These are phyloP conservation scores for Hyparrhenia diplandra DNA, from an alignment of 176 grass and related monocot species.

Conservation along the genomic window DNA sequence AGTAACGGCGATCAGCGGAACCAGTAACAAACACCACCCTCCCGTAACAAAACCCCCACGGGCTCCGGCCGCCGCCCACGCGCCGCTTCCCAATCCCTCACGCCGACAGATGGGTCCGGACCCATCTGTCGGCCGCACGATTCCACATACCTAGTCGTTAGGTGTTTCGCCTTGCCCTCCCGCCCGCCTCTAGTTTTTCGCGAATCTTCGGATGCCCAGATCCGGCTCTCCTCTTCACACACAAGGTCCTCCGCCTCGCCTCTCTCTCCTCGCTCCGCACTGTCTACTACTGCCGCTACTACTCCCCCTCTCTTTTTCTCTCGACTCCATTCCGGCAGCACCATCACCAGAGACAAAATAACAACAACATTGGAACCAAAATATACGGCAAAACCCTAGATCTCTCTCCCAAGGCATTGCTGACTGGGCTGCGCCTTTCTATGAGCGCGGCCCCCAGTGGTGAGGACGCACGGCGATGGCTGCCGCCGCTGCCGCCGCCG, in stretches of 20 bases:
- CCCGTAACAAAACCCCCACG: not conserved
- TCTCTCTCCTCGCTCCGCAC: not conserved
- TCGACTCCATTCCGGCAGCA: conserved; percentile 1
- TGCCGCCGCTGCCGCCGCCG: conserved; percentile 20
- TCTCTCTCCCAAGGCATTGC: conserved; percentile 43
- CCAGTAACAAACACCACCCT: not conserved
- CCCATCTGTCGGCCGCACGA: not conserved
- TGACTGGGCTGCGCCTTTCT: not conserved
- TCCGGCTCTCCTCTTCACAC: conserved; percentile 33
- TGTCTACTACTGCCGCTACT: not conserved
- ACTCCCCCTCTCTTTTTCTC: not conserved
- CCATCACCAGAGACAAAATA: not conserved
- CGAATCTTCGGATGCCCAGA: conserved; percentile 31
- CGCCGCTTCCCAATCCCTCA: not conserved
- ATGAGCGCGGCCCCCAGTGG: conserved; percentile 30
- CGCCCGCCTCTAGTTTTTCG: conserved; percentile 27
- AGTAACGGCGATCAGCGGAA: not conserved
- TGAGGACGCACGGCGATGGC: conserved; percentile 33
- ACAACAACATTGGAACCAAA: not conserved
- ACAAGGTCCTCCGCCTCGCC: not conserved
- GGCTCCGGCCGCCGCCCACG: not conserved
- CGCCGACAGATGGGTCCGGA: not conserved
- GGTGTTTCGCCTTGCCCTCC: not conserved
- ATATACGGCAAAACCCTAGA: conserved; percentile 72
- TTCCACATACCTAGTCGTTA: not conserved